Percentiles rank a stretch among this genome's conserved stretches.
phyloP scores from a whole-genome alignment of 768 basidiomycete species.

The Leccinum obscurum region DNA sequence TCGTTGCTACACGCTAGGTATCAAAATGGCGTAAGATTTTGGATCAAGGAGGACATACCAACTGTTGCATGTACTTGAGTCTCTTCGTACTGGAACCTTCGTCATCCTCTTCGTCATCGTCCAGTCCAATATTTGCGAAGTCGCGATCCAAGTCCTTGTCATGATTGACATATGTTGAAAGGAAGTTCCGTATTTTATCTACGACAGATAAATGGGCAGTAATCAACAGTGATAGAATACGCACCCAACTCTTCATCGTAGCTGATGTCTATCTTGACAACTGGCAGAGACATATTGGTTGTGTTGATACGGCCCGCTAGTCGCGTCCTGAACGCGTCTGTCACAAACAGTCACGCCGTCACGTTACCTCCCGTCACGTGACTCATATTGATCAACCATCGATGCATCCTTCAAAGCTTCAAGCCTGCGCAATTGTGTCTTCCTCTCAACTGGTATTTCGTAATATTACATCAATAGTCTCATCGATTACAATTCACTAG shows the following conservation, averaged over 20 bases:
- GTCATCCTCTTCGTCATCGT: constrained; percentile 44
- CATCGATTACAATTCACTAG: not conserved
- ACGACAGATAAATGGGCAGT: constrained; percentile 9
- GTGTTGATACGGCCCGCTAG: constrained; percentile 8
- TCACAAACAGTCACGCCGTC: constrained; percentile 27
- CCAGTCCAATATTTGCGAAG: constrained; percentile 71
- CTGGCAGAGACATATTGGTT: constrained; percentile 58
- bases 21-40: constrained; percentile 22
- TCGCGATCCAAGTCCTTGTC: constrained; percentile 67
- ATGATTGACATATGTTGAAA: constrained; percentile 64
- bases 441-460: not conserved
- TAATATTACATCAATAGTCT: not conserved
- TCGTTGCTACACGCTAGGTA: constrained; percentile 53
- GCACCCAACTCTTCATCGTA: constrained; percentile 76
- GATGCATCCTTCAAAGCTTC: no score
- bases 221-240: not conserved
- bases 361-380: constrained; percentile 17
- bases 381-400: not conserved
- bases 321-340: constrained; percentile 29
- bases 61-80: constrained; percentile 79
- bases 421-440: no score
- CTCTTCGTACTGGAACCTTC: constrained; percentile 38
- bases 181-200: constrained; percentile 72
- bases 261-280: constrained; percentile 57
- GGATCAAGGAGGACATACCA: constrained; percentile 52